phyloP scores from a whole-genome alignment of 768 basidiomycete species.

The Boletus insuetus region DNA sequence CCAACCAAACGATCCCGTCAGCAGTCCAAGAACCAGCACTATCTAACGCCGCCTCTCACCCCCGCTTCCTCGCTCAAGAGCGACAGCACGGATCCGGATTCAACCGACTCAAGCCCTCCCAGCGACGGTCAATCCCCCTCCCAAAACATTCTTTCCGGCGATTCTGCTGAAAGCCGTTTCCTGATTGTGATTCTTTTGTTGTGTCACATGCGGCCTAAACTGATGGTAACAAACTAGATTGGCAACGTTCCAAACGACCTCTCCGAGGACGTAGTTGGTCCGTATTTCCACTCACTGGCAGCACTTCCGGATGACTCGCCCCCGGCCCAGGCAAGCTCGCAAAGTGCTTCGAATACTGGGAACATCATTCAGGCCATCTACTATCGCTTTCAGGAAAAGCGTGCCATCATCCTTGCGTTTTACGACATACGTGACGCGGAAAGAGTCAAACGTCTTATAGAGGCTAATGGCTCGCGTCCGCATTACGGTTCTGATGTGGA shows the following conservation, averaged over 20 bases:
- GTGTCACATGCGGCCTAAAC: neutral
- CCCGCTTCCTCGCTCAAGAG: constrained; percentile 56
- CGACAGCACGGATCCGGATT: constrained; percentile 35
- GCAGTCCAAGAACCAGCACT: constrained; percentile 30
- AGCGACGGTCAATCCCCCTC: constrained; percentile 22
- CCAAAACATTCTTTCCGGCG: constrained; percentile 4
- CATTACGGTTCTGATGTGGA: neutral
- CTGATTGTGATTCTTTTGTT: constrained; percentile 24
- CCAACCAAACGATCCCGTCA: constrained; percentile 17
- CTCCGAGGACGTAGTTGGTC: constrained; percentile 28
- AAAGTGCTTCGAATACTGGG: constrained; percentile 10
- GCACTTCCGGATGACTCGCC: constrained; percentile 12
- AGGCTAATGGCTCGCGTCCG: constrained; percentile 14
- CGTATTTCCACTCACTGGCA: constrained; percentile 30
- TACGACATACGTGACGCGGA: constrained; percentile 57
- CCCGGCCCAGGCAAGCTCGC: constrained; percentile 3
- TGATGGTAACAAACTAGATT: constrained; percentile 33
- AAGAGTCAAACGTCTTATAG: constrained; percentile 44
- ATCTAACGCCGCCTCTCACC: constrained; percentile 69
- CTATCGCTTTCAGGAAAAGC: constrained; percentile 46
- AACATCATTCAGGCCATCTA: constrained; percentile 55
- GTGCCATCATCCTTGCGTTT: constrained; percentile 59
- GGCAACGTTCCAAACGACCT: constrained; percentile 37
- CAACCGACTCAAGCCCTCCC: constrained; percentile 25
- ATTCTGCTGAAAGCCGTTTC: constrained; percentile 30